phyloP scores from a whole-genome alignment of 108 stramenopile species.

The Fragilariopsis cylindrus region DNA sequence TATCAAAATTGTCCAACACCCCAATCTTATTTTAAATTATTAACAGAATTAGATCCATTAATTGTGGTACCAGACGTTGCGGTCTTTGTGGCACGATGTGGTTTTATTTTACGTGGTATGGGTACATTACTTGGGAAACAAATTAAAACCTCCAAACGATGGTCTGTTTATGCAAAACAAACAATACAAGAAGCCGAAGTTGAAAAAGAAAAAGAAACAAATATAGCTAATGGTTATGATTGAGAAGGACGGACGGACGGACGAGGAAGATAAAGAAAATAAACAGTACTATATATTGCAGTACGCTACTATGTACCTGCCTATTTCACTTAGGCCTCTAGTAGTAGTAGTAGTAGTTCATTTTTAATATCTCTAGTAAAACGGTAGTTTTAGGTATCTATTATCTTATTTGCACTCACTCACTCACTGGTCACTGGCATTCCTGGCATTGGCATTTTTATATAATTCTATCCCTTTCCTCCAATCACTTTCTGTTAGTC shows the following conservation, averaged over 20 bases:
- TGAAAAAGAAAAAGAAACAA: background rate
- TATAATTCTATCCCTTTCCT: conserved; percentile 62
- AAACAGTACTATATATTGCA: no score
- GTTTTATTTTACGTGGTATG: conserved; percentile 66
- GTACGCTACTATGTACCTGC: no score
- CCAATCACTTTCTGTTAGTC: conserved; percentile 67
- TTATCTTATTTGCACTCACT: no score
- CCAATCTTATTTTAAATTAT: conserved; percentile 55
- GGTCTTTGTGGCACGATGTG: conserved; percentile 65
- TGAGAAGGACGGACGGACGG: no score
- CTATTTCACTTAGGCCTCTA: no score
- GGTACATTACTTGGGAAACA: conserved; percentile 56
- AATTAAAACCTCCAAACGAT: conserved; percentile 46
- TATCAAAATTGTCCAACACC: conserved; percentile 59
- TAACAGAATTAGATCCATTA: conserved; percentile 59
- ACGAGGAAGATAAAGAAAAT: no score
- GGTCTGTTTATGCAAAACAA: conserved; percentile 47
- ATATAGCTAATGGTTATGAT: no score
- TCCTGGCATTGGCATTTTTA: background rate
- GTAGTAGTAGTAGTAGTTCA: no score
- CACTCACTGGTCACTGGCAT: no score
- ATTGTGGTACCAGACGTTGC: conserved; percentile 66
- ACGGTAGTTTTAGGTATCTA: no score
- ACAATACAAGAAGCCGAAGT: conserved; percentile 5
- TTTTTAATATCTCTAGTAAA: no score